Evolutionary conservation across 1,284 basidiomycete genomes (phyloP), one percentile per base, ranked within the genome.

Genomic region (Ustanciosporium gigantosporum): DNA sequence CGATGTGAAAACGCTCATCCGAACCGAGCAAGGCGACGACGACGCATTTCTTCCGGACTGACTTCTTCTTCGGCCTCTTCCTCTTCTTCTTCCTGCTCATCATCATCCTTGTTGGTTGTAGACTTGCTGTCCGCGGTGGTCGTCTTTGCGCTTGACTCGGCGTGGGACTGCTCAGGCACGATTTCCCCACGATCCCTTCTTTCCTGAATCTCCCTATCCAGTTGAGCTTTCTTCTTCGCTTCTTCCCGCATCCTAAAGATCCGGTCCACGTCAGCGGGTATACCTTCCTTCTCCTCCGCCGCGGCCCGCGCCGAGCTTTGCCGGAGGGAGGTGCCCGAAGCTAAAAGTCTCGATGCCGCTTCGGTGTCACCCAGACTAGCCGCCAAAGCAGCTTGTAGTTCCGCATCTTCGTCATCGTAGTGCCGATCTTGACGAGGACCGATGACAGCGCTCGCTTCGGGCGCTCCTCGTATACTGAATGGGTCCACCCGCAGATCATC

Each of bases 331-430:
- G 25, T 27, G 23, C 41, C 14, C 48, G 50, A 36, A 2, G 50
- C 39, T 6, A 46, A 43, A 14, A 56, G 55, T 4, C 51, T 16
- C 2, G 41, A 48, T 8, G 50, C 64, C 3, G 52, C 61, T 13
- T 46, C 48, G 0, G 47, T 53, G 34, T 72, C 68, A 8, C 64
- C 58, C 45, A 73, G 46, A 31, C 59, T 64, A 16, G 69, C 69
- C 14, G 66, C 68, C 1, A 73, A 50, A 4, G 70, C 70, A n/a
- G 66, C 61, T 38, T 73, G 70, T n/a, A 73, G 41, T 27, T 70
- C 59, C 11, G 67, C 62, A 42, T 73, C 70, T 38, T 73, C 70
- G 31, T 73, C 70, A 35, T 73, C 70, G 25, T 73, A 73, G 35
- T 46, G 42, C 14, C 70, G 31, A 41, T 73, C 61, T 24, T 43